These are phyloP conservation scores for Lenzites betulinus DNA, from an alignment of 768 basidiomycete species.

Conservation along the genomic window DNA sequence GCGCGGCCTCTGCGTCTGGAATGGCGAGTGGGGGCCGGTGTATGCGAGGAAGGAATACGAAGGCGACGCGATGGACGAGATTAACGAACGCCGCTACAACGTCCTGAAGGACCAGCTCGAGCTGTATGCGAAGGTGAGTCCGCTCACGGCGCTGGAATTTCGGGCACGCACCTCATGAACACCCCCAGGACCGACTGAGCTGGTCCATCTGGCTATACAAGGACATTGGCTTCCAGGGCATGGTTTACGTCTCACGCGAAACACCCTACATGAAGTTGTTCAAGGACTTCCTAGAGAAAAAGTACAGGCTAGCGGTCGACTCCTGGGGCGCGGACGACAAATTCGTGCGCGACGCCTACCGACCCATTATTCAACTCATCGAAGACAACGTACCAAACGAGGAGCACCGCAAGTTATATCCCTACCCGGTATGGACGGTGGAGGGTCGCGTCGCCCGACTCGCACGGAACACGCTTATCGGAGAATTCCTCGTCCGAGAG, in stretches of 20 bases:
- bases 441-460: slow-evolving; percentile 56
- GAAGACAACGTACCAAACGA: slow-evolving; percentile 50
- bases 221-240: slow-evolving; percentile 83
- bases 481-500: slow-evolving; percentile 69
- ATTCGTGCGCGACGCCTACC: slow-evolving; percentile 58
- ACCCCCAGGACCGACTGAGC: slow-evolving; percentile 46
- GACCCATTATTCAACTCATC: slow-evolving; percentile 67
- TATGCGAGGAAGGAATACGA: slow-evolving; percentile 61
- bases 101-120: slow-evolving; percentile 75
- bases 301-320: slow-evolving; percentile 76
- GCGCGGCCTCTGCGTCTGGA: slow-evolving; percentile 68
- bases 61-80: slow-evolving; percentile 58
- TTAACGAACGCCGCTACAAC: slow-evolving; percentile 67
- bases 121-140: slow-evolving; percentile 61
- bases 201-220: slow-evolving; percentile 93
- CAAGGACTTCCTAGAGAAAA: slow-evolving; percentile 70
- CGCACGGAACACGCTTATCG: slow-evolving; percentile 63
- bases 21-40: slow-evolving; percentile 87
- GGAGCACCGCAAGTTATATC: slow-evolving; percentile 54
- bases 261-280: slow-evolving; percentile 76
- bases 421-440: slow-evolving; percentile 64
- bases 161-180: not conserved
- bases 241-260: slow-evolving; percentile 71
- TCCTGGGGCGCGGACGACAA: slow-evolving; percentile 76
- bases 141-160: not conserved